Conservation (phyloP, 768 basidiomycete genomes). For the Pleurotus tuber-regium region DNA sequence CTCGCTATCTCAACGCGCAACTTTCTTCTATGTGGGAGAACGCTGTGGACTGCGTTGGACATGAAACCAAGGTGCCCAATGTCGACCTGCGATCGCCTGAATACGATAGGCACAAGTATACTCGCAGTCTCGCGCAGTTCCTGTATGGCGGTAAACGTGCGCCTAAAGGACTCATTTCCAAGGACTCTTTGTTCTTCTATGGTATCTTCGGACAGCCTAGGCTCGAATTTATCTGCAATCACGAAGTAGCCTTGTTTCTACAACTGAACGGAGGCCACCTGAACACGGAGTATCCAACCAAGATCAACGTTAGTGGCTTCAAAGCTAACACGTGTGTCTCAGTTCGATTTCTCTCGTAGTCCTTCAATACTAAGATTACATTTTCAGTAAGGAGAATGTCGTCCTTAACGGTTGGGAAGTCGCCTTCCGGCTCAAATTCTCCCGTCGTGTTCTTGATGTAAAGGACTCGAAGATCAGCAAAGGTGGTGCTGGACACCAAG, state of each 20-base stretch:
- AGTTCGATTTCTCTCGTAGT: neutral
- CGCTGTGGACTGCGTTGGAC: slow-evolving; percentile 13
- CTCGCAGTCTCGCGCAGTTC: slow-evolving; percentile 12
- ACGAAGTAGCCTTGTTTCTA: slow-evolving; percentile 18
- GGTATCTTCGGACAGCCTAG: slow-evolving; percentile 16
- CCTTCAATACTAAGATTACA: neutral
- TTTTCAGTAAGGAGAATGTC: slow-evolving; percentile 10
- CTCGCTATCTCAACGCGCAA: slow-evolving; percentile 16
- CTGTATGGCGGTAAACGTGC: slow-evolving; percentile 10
- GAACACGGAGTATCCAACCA: slow-evolving; percentile 10
- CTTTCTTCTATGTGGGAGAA: slow-evolving; percentile 15
- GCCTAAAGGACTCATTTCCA: slow-evolving; percentile 9
- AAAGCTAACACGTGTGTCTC: slow-evolving; percentile 8
- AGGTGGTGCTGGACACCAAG: slow-evolving; percentile 8
- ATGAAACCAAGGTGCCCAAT: slow-evolving; percentile 2
- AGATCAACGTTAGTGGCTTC: neutral
- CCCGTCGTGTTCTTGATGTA: slow-evolving; percentile 7
- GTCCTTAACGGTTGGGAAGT: slow-evolving; percentile 7
- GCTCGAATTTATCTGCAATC: slow-evolving; percentile 21
- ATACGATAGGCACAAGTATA: slow-evolving; percentile 4
- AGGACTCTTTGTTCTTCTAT: slow-evolving; percentile 16
- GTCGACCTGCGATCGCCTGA: neutral
- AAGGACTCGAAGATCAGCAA: slow-evolving; percentile 11
- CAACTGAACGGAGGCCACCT: slow-evolving; percentile 17
- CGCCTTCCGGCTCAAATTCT: slow-evolving; percentile 11